A percentile compares a stretch with the other conserved stretches of the same genome.
Evolutionary conservation across 352 stramenopile genomes (phyloP).

Genomic region (Phytophthora hybrid): DNA sequence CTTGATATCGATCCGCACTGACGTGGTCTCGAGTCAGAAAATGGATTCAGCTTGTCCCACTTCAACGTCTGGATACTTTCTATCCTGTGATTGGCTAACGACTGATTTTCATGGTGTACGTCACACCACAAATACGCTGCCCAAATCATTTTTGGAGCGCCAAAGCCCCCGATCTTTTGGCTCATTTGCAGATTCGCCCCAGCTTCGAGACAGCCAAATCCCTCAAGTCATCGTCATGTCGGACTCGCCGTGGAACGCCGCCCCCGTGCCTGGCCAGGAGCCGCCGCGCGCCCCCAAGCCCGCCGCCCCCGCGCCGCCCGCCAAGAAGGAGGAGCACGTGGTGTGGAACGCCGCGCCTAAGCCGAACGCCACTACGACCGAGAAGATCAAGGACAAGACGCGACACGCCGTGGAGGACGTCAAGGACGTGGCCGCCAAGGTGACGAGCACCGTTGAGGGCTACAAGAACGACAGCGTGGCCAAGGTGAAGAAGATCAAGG

Average conservation of each 20-base stretch:
- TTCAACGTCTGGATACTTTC: slow-evolving; percentile 25
- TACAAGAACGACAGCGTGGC: slow-evolving; percentile 80
- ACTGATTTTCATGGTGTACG: slow-evolving; percentile 7
- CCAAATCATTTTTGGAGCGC: slow-evolving; percentile 22
- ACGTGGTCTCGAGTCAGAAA: slow-evolving; percentile 15
- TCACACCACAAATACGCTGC: background rate
- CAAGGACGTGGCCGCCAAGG: slow-evolving; percentile 54
- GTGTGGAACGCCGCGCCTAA: slow-evolving; percentile 54
- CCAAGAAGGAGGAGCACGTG: slow-evolving; percentile 56
- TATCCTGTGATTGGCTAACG: background rate
- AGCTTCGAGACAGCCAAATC: background rate
- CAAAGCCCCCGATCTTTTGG: slow-evolving; percentile 28
- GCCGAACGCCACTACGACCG: slow-evolving; percentile 39
- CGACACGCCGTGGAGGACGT: slow-evolving; percentile 49
- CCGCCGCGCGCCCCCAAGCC: slow-evolving; percentile 30
- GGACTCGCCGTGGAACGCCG: slow-evolving; percentile 55
- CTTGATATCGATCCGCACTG: slow-evolving; percentile 14
- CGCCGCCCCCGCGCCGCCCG: slow-evolving; percentile 27
- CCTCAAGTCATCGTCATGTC: slow-evolving; percentile 34
- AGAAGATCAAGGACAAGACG: slow-evolving; percentile 62
- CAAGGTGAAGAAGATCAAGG: slow-evolving; percentile 65
- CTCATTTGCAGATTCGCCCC: slow-evolving; percentile 47
- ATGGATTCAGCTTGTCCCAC: slow-evolving; percentile 8
- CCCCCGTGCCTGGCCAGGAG: slow-evolving; percentile 49
- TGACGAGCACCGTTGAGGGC: slow-evolving; percentile 59